Evolutionary conservation across 2,329 filamentous ascomycete genomes (phyloP), one percentile per base, ranked within the genome.

Genomic region (Aspergillus thermomutatus): DNA sequence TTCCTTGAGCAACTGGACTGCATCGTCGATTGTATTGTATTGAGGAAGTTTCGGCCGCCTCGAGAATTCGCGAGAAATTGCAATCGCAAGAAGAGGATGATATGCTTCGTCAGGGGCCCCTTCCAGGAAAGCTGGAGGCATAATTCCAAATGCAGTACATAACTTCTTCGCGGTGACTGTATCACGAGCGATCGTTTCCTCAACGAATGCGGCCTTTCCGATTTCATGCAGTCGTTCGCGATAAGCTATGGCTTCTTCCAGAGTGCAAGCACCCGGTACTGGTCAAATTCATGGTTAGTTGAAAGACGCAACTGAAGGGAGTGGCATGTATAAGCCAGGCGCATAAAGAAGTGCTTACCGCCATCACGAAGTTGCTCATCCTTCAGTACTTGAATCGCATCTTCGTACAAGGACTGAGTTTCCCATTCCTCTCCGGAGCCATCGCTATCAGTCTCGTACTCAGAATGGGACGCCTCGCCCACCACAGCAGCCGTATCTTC

Each of bases 1-100:
- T 57, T 83, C 83, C 64, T 85, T 81, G 46, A 99, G 82, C 51
- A 99, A 80, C 14, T 81, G 77, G 8, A 94, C 92, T 4, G 91
- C 94, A 75, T 99, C 92, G 62, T 95, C 89, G 52, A 97, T 82
- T 1, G 88, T 87, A 77, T 96, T 96, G 81, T 91, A 92, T 59
- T 87, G 80, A 23, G 80, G 72, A 51, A 97, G 80, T 73, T 96
- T 96, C 62, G 86, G 85, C 50, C 93, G 87, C 75, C 91, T 94
- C 54, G 84, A 85, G 64, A 95, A 82, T 74, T 96, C 92, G 51
- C 92, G 85, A 58, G 85, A 86, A 64, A 97, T 87, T 53, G 88
- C 91, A 31, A 91, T 80, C 48, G 87, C 88, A 26, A 97, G 80
- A 52, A 96, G 79, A 58, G 83, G 81, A 72, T 89, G 89, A 73